Percentiles rank a stretch among this genome's conserved stretches.
phyloP scores from a whole-genome alignment of 2,329 filamentous ascomycete genomes.

The Orbilia brochopaga region DNA sequence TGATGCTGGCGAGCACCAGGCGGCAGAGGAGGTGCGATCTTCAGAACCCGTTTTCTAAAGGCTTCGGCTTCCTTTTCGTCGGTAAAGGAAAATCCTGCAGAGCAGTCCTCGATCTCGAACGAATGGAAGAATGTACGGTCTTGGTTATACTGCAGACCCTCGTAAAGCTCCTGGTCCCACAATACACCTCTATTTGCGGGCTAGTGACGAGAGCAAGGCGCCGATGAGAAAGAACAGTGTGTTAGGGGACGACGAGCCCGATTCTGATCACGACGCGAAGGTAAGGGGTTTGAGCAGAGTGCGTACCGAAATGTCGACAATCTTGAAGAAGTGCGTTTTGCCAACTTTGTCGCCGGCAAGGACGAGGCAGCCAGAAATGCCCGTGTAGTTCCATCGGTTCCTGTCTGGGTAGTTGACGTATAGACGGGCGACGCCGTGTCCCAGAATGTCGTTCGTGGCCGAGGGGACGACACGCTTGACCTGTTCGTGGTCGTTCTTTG shows the following conservation, averaged over 20 bases:
- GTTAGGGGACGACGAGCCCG: neutral
- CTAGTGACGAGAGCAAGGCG: neutral
- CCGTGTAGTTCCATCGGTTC: slow-evolving; percentile 90
- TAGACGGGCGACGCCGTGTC: slow-evolving; percentile 88
- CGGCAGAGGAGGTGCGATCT: slow-evolving; percentile 68
- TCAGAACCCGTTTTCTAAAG: slow-evolving; percentile 98
- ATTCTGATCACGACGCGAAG: neutral
- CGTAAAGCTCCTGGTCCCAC: slow-evolving; percentile 98
- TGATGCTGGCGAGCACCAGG: slow-evolving; percentile 30
- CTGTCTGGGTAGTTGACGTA: slow-evolving; percentile 90
- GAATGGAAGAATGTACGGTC: slow-evolving; percentile 97
- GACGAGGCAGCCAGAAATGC: slow-evolving; percentile 87
- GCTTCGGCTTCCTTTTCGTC: slow-evolving; percentile 98
- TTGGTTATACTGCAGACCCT: slow-evolving; percentile 92
- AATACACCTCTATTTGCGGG: slow-evolving; percentile 75
- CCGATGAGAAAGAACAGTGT: neutral
- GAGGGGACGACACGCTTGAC: slow-evolving; percentile 95
- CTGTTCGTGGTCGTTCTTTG: slow-evolving; percentile 92
- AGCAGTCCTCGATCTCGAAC: slow-evolving; percentile 91
- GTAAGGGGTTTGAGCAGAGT: neutral
- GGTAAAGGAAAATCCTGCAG: slow-evolving; percentile 87
- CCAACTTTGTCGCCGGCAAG: slow-evolving; percentile 93
- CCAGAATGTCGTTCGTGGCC: slow-evolving; percentile 94
- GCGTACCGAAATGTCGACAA: slow-evolving; percentile 89
- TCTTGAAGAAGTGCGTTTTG: slow-evolving; percentile 95